Base-by-base conservation (phyloP, 441 rosid genomes). In the Viola pubescens region DNA sequence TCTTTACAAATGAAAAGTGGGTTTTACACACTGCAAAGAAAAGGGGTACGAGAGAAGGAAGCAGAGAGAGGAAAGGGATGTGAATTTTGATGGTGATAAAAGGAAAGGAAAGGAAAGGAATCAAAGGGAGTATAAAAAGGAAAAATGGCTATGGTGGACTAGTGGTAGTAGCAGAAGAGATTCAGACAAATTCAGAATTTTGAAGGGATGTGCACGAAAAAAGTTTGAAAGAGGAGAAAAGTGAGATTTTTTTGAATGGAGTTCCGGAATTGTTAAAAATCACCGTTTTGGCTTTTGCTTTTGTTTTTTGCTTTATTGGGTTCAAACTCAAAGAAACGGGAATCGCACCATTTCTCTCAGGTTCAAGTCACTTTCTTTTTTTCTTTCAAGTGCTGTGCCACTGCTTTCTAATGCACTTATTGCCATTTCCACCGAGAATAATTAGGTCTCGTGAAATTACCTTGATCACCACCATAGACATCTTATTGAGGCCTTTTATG, bases 141-240 rank as follows among this genome's bases (percentile, higher is more conserved):
- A 37, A 12, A 3, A 48, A 13, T 7, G 26, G 56, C 42, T 13
- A 48, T 13, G 40, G 13, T 7, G 4, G 38, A 52, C 40, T 19
- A 16, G 37, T 34, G 9, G 37, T 7, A 34, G 7, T 1, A 9
- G 52, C 64, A 53, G 67, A 56, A 52, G 67, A 56, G 51, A 60
- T 39, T 3, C 45, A 54, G 76, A 65, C 71, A 74, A 69, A 71
- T 40, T 45, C 39, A 61, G 61, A 66, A 71, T 65, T 74, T 74
- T 43, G 60, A 41, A 49, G 56, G 60, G 54, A 56, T 50, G 56
- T 61, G 47, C 5, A 6, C 2, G 46, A 9, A 9, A 6, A 6
- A 9, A 8, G 60, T 38, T 62, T 56, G 52, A 62, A 39, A 19
- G 60, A 7, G 11, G 14, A 34, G 10, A 59, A 61, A 19, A 10